Evolutionary conservation across 495 filamentous ascomycete genomes (phyloP), one percentile per base, ranked within the genome.

Genomic region (Xylaria bambusicola): DNA sequence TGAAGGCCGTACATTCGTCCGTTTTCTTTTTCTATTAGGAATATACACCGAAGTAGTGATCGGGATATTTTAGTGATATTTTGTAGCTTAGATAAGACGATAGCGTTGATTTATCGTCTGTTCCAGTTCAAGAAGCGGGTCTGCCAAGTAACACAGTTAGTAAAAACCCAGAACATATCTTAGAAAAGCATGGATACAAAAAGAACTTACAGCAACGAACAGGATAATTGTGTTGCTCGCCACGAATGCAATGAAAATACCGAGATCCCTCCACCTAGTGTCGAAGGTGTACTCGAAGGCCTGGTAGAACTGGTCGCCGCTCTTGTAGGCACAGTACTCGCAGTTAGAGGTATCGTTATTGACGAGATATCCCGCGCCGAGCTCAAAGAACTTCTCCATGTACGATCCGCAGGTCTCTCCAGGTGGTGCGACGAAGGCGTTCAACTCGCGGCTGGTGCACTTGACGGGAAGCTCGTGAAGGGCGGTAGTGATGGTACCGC

Each of bases 231-330:
- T 66, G 67, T 92, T 93, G 58, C 83, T 88, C n/a, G 76, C 88
- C 47, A 91, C 75, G 65, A 88, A 95, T 10, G 84, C 85, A 18
- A 81, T 50, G 55, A 89, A 86, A 53, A 94, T 93, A 2, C 90
- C 91, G 61, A 92, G 59, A 65, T 95, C 91, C 38, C 91, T 77
- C 90, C 91, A 94, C 12, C 91, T 71, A 53, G 88, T 70, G 29
- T 80, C 76, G 57, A 85, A 95, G 13, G 64, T 72, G 67, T 92
- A 82, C 0, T 79, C 79, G 13, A 94, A 77, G 0, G 81, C 76
- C 42, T 76, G 64, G 54, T 89, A 94, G 63, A 93, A 94, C 70
- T 94, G 78, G 61, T 94, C 87, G 38, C 91, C 90, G 24, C 88
- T 75, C 44, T 80, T 86, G 69, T 83, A 93, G 18, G 89, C 88